These are phyloP conservation scores for Nakazawaea anatomiae DNA, from an alignment of 805 yeast genomes.

Conservation along the genomic window DNA sequence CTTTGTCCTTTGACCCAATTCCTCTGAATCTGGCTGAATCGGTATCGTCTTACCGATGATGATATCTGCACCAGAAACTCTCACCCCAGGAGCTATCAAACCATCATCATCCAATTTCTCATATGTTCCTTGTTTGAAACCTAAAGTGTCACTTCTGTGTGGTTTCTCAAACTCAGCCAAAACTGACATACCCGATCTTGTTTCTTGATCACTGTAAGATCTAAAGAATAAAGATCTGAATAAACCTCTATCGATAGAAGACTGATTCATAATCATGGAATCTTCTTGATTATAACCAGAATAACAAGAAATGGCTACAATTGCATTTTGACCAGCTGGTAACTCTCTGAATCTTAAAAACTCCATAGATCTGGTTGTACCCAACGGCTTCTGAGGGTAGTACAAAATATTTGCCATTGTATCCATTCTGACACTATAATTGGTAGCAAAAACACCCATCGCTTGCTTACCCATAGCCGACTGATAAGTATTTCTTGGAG, in stretches of 20 bases:
- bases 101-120: conserved; percentile 99
- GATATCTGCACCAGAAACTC: conserved; percentile 98
- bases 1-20: conserved; percentile 96
- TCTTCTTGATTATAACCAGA: conserved; percentile 99
- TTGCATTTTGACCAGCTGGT: conserved; percentile 98
- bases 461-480: conserved; percentile 99
- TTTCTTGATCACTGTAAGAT: conserved; percentile 97
- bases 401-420: conserved; percentile 98
- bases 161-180: conserved; percentile 98
- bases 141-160: conserved; percentile 85
- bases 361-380: conserved; percentile 98
- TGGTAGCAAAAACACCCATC: conserved; percentile 97
- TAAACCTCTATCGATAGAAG: conserved; percentile 93
- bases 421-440: conserved; percentile 96
- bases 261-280: conserved; percentile 99
- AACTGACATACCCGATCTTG: conserved; percentile 97
- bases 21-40: conserved; percentile 98
- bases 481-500: conserved; percentile 98
- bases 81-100: conserved; percentile 93
- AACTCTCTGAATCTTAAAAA: conserved; percentile 93
- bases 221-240: conserved; percentile 95
- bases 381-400: conserved; percentile 97
- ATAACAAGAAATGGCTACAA: conserved; percentile 97
- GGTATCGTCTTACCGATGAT: conserved; percentile 99
- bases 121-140: conserved; percentile 96